phyloP scores from a whole-genome alignment of 768 basidiomycete genomes.

The Pseudohyphozyma bogoriensis region DNA sequence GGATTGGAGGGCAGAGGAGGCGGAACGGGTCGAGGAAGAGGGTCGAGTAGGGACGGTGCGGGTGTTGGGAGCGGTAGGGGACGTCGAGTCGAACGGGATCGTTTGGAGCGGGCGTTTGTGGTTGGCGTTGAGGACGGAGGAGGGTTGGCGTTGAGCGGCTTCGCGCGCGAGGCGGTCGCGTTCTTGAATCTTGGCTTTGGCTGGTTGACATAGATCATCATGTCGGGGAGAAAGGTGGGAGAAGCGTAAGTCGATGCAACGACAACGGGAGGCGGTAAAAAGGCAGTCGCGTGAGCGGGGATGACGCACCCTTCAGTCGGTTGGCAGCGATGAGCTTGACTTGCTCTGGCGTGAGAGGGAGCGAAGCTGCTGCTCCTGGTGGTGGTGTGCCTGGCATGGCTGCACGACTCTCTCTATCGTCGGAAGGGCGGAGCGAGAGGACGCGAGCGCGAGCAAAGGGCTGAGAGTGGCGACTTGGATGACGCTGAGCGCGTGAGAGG shows the following conservation, averaged over 20 bases:
- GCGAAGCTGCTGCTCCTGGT: background rate
- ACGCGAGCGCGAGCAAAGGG: too few relatives aligned
- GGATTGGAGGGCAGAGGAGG: conserved; percentile 4
- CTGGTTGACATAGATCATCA: background rate
- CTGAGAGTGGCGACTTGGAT: too few relatives aligned
- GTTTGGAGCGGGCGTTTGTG: conserved; percentile 62
- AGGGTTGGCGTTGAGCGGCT: conserved; percentile 1
- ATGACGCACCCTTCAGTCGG: conserved; percentile 16
- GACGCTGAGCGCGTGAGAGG: too few relatives aligned
- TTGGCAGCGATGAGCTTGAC: conserved; percentile 14
- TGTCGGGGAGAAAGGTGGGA: background rate
- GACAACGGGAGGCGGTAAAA: background rate
- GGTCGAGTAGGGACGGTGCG: conserved; percentile 24
- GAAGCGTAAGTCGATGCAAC: too few relatives aligned
- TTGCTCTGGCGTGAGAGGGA: conserved; percentile 16
- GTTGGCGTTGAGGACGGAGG: conserved; percentile 40
- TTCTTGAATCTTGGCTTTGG: conserved; percentile 29
- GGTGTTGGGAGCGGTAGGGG: conserved; percentile 46
- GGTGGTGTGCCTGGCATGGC: background rate
- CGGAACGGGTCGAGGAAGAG: background rate
- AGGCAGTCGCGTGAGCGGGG: too few relatives aligned
- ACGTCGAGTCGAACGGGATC: conserved; percentile 50
- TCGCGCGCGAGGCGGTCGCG: conserved; percentile 9
- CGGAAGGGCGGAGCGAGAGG: too few relatives aligned
- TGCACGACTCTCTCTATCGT: too few relatives aligned